Base-by-base conservation (phyloP, 2,329 filamentous ascomycete species). In the Dendrostoma leiphaemia region DNA sequence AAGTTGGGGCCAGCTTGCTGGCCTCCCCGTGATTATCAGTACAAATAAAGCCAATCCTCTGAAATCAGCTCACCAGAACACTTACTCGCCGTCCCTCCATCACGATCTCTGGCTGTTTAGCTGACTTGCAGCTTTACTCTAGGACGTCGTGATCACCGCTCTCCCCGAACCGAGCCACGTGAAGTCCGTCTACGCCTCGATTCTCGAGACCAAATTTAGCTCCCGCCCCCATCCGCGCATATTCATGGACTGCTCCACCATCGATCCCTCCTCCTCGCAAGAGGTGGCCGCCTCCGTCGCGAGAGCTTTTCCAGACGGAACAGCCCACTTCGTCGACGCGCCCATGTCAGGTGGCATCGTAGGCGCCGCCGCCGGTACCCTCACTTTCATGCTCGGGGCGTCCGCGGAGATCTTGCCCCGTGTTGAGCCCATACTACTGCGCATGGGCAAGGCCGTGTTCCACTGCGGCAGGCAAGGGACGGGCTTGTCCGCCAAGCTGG, bases 321-420 rank as follows among this genome's bases (percentile, higher is more conserved):
- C 88, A 66, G 90, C 90, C 50, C 80, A 79, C 49, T 97, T 97
- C 66, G 86, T 97, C 55, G 94, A 99, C 68, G 93, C 94, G 3
- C 94, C 94, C 41, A 96, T 99, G 88, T 97, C 93, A 0, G 94
- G 94, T 45, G 94, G 94, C 48, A 92, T 97, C 0, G 91, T 97
- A 5, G 94, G 93, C 40, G 94, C 94, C 10, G 79, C 84, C 6
- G 91, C 91, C 12, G 94, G 89, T 31, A 92, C 91, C 0, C 77
- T 99, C 54, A 96, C 92, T 0, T 99, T 99, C 70, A 97, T 99
- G 94, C 84, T 97, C 53, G 94, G 94, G 40, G 81, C 86, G 6
- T 77, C 84, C 0, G 67, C 75, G 1, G 74, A 80, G 4, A 69
- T 89, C 0, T 76, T 94, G 1, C 72, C 84, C 1, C 80, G 83